Conservation (phyloP, 345 rosid genomes). For the Eucalyptus sp. region DNA sequence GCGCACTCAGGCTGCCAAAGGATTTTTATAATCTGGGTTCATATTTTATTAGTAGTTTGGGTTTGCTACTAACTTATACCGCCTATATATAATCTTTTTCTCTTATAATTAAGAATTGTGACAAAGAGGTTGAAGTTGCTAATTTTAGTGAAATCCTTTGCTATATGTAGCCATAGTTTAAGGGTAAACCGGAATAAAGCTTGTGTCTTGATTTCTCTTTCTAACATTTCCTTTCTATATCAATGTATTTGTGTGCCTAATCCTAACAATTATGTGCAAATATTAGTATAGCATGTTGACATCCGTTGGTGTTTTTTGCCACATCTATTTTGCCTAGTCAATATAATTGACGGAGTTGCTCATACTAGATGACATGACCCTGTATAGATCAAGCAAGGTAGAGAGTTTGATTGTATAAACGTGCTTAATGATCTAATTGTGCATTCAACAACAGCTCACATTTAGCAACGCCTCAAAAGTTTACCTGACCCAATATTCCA, state of each 20-base stretch:
- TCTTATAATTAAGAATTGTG: no score
- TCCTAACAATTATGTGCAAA: background rate
- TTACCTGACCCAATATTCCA: background rate
- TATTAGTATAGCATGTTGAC: background rate
- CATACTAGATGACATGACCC: background rate
- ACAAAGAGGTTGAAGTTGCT: no score
- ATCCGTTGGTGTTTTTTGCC: background rate
- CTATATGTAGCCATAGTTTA: no score
- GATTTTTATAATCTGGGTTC: accelerated
- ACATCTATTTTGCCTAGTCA: background rate
- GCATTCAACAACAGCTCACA: background rate
- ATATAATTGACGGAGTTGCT: background rate
- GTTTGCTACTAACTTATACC: accelerated
- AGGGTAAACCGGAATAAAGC: accelerated
- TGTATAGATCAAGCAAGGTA: background rate
- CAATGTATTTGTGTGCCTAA: accelerated
- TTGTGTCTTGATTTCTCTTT: no score
- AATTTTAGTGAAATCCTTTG: no score
- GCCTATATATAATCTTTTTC: accelerated
- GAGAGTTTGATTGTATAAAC: background rate
- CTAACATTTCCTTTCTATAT: no score
- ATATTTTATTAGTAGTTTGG: no score
- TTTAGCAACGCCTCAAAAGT: background rate
- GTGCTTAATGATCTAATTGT: background rate
- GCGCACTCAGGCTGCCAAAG: accelerated